Evolutionary conservation across 345 rosid species (phyloP).

Genomic region (Lepidium africanum): DNA sequence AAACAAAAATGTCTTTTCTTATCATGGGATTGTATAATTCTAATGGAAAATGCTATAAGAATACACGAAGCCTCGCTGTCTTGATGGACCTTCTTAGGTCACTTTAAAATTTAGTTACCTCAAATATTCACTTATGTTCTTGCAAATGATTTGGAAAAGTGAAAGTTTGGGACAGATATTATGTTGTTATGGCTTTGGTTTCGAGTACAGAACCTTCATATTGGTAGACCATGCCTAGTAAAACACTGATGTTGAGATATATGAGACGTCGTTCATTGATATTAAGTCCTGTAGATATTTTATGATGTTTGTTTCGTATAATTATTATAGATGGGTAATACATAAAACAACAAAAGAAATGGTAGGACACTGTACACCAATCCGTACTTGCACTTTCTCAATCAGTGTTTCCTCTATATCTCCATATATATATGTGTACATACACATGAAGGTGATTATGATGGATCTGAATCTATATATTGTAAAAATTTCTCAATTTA

Average conservation of each 20-base stretch:
- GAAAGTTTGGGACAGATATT: not conserved
- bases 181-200: not conserved
- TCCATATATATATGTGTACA: not conserved
- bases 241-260: slow-evolving; percentile 5
- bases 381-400: slow-evolving; percentile 22
- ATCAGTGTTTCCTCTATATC: slow-evolving; percentile 18
- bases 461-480: not conserved
- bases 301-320: not conserved
- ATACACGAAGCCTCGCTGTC: slow-evolving; percentile 5
- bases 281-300: slow-evolving; percentile 2
- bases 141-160: slow-evolving; percentile 1
- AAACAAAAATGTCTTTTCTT: not conserved
- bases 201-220: not conserved
- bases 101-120: not conserved
- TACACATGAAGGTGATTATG: slow-evolving; percentile 20
- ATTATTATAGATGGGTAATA: not conserved
- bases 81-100: not conserved
- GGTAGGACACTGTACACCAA: slow-evolving; percentile 21
- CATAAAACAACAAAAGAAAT: not conserved
- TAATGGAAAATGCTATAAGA: not conserved
- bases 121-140: not conserved
- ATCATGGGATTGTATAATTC: not conserved
- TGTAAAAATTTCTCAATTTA: not conserved
- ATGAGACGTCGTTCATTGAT: slow-evolving; percentile 12
- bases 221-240: not conserved